Evolutionary conservation across 2,329 filamentous ascomycete species (phyloP), one percentile per base, ranked within the genome.

Genomic region (Calonectria henricotiae): DNA sequence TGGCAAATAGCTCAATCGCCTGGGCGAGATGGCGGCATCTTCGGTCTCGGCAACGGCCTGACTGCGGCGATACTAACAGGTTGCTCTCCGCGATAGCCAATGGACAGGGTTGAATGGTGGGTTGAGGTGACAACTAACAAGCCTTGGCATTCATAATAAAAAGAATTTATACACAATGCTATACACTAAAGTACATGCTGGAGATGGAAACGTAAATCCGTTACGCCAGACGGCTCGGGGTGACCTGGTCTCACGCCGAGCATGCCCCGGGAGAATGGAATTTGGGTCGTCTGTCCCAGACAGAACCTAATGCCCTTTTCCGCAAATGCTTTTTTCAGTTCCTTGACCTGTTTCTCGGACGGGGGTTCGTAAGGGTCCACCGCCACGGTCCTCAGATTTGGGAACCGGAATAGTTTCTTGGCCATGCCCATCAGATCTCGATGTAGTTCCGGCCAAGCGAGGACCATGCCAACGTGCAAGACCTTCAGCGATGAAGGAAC

Each of bases 391-490:
- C 39, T 69, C 54, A 78, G 44, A 2, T 76, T 70, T 15, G 72
- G 76, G 41, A 77, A 78, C 7, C 76, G 66, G 44, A 71, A 69
- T 11, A 76, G 44, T 32, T 78, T 78, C 17, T 68, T n/a, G 0
- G 60, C 62, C 71, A 78, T 67, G 0, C 76, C 76, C 15, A 78
- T 65, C 5, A 78, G 41, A 23, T 78, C 76, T 3, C 76, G 73
- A 32, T 76, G 71, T 25, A 78, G 75, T 35, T 78, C 76, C 1
- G 74, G 73, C 76, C 76, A 78, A 8, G 76, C 76, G 2, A 78
- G 39, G 2, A 76, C 76, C 76, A 78, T 78, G 25, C 76, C 76
- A 32, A 78, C 69, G 17, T 78, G 76, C 8, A 78, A 55, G 0
- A 78, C 65, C 6, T 67, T 71, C n/a, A 78, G 35, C 11, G 76